These are phyloP conservation scores for Baorangia bicolor DNA, from an alignment of 768 basidiomycete species.

Conservation along the genomic window DNA sequence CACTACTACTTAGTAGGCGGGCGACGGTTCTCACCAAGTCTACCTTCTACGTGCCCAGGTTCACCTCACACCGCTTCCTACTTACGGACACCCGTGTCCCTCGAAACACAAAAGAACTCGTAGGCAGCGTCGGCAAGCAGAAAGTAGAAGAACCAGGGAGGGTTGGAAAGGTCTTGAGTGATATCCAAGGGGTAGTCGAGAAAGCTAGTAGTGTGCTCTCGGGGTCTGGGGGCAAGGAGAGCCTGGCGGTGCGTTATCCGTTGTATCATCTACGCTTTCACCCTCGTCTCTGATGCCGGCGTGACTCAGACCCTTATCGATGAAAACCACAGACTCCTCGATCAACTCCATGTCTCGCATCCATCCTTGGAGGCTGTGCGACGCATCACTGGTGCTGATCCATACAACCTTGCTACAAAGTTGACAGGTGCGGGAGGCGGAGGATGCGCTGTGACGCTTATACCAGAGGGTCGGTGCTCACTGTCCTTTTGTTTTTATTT, in stretches of 20 bases:
- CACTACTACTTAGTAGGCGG: background rate
- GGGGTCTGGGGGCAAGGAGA: slow-evolving; percentile 37
- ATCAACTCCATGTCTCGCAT: slow-evolving; percentile 88
- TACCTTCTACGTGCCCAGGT: slow-evolving; percentile 45
- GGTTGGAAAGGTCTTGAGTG: slow-evolving; percentile 71
- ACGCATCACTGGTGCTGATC: slow-evolving; percentile 58
- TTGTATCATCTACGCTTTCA: background rate
- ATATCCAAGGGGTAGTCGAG: slow-evolving; percentile 84
- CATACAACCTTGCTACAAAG: slow-evolving; percentile 82
- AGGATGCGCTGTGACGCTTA: slow-evolving; percentile 93
- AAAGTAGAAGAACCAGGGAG: slow-evolving; percentile 81
- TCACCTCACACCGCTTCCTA: slow-evolving; percentile 87
- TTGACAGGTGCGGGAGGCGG: slow-evolving; percentile 97
- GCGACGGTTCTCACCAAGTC: slow-evolving; percentile 5
- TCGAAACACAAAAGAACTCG: slow-evolving; percentile 91
- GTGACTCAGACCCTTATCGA: slow-evolving; percentile 68
- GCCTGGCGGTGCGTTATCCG: slow-evolving; percentile 53
- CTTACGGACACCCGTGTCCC: slow-evolving; percentile 92
- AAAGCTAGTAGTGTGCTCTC: slow-evolving; percentile 74
- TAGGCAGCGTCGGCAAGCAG: slow-evolving; percentile 81
- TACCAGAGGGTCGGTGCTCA: slow-evolving; percentile 78
- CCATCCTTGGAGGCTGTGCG: slow-evolving; percentile 81
- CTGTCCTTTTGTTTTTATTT: background rate
- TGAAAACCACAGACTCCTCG: slow-evolving; percentile 87
- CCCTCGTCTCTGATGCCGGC: background rate